These are phyloP conservation scores for Pholiota molesta DNA, from an alignment of 768 basidiomycete genomes.

Conservation along the genomic window DNA sequence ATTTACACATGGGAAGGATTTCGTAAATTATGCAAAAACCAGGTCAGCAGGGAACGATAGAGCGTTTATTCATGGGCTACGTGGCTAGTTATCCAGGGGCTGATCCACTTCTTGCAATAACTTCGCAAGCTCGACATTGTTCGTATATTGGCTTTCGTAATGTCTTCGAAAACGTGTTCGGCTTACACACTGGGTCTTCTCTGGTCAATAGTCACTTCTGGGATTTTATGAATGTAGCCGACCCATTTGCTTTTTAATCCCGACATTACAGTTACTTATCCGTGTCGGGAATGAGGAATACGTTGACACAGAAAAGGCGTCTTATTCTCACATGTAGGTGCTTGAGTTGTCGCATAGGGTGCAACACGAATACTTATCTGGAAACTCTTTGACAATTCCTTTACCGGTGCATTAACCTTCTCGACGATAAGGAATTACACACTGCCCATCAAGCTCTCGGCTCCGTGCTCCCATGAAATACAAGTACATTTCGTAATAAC, in stretches of 20 bases:
- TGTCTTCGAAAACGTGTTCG: not conserved
- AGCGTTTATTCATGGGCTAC: not conserved
- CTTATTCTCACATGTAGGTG: not conserved
- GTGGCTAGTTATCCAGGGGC: not conserved
- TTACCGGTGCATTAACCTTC: constrained; percentile 13
- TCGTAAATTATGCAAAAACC: too few relatives aligned
- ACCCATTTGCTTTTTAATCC: not conserved
- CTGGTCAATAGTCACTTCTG: not conserved
- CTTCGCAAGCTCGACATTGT: not conserved
- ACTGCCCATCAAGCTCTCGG: constrained; percentile 20
- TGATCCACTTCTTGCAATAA: not conserved
- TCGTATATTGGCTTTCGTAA: not conserved
- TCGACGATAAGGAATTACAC: constrained; percentile 7
- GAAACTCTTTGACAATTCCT: not conserved
- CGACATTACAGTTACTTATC: not conserved
- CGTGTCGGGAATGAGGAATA: not conserved
- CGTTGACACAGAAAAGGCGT: not conserved
- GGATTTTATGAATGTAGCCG: not conserved
- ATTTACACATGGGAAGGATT: too few relatives aligned
- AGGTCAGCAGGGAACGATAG: not conserved
- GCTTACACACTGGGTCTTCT: not conserved
- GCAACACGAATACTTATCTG: not conserved
- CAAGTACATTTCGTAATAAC: not conserved
- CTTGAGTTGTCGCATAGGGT: not conserved
- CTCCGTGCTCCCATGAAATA: constrained; percentile 22